These are phyloP conservation scores for Kwoniella europaea DNA, from an alignment of 768 basidiomycete species.

Conservation along the genomic window DNA sequence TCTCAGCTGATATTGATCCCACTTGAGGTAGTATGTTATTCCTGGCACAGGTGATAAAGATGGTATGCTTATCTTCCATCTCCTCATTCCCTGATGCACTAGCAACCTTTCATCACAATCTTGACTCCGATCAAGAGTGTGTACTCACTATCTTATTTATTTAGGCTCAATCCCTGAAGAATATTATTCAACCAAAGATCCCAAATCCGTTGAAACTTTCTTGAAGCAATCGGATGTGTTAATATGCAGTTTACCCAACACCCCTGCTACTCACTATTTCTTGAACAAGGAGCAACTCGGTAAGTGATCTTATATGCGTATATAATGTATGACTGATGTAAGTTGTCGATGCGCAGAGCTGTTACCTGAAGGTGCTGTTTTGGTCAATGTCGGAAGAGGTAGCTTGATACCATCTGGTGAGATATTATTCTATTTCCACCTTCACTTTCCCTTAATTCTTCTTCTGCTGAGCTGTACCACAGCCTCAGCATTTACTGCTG, in stretches of 20 bases:
- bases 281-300: slow-evolving; percentile 46
- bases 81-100: not conserved
- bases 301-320: slow-evolving; percentile 19
- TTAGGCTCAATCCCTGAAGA: slow-evolving; percentile 49
- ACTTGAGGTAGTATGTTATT: slow-evolving; percentile 45
- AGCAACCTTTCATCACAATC: not conserved
- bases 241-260: slow-evolving; percentile 51
- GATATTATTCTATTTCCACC: slow-evolving; percentile 5
- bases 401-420: slow-evolving; percentile 54
- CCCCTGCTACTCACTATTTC: slow-evolving; percentile 41
- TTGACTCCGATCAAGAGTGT: not conserved
- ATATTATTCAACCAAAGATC: slow-evolving; percentile 47
- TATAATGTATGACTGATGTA: not conserved
- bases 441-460: not conserved
- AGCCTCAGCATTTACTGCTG: too few relatives aligned
- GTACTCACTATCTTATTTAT: not conserved
- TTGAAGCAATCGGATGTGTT: slow-evolving; percentile 49
- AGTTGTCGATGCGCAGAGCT: slow-evolving; percentile 22
- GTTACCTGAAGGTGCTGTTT: slow-evolving; percentile 54
- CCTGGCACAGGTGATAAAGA: slow-evolving; percentile 56
- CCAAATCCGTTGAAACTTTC: slow-evolving; percentile 43
- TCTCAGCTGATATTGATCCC: not conserved
- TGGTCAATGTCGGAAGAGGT: slow-evolving; percentile 59
- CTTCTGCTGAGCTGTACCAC: not conserved
- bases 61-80: slow-evolving; percentile 28